A percentile compares a stretch with the other conserved stretches of the same genome.
Conservation (phyloP, 495 filamentous ascomycete genomes). For the Chaetomium cochliodes region DNA sequence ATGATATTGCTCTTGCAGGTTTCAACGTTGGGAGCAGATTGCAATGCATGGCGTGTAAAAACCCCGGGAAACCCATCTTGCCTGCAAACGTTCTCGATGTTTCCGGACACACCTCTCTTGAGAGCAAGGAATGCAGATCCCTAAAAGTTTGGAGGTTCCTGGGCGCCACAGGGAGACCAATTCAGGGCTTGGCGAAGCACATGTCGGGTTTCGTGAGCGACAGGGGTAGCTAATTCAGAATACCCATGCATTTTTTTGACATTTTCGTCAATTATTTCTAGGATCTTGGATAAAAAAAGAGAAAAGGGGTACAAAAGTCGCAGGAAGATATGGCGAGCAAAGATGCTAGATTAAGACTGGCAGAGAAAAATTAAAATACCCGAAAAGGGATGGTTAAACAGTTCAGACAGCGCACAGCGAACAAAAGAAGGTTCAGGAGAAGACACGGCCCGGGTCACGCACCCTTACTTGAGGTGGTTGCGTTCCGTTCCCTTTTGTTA, state of each 20-base stretch:
- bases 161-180: not conserved
- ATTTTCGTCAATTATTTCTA: not conserved
- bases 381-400: too few relatives aligned
- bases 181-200: constrained; percentile 6
- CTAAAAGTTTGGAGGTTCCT: not conserved
- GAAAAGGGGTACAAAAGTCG: not conserved
- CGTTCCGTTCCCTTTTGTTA: too few relatives aligned
- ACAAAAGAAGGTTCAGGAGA: not conserved
- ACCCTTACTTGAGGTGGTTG: not conserved
- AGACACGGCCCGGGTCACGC: not conserved
- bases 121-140: not conserved
- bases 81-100: not conserved
- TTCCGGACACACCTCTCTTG: not conserved
- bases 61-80: too few relatives aligned
- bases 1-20: not conserved
- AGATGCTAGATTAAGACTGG: too few relatives aligned
- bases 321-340: too few relatives aligned
- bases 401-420: too few relatives aligned
- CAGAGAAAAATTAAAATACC: too few relatives aligned
- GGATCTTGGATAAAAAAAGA: not conserved
- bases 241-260: not conserved
- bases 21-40: not conserved
- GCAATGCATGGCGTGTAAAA: not conserved
- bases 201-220: not conserved
- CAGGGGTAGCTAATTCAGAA: not conserved